These are phyloP conservation scores for Colletotrichum orbiculare DNA, from an alignment of 2,329 filamentous ascomycete species.

Conservation along the genomic window DNA sequence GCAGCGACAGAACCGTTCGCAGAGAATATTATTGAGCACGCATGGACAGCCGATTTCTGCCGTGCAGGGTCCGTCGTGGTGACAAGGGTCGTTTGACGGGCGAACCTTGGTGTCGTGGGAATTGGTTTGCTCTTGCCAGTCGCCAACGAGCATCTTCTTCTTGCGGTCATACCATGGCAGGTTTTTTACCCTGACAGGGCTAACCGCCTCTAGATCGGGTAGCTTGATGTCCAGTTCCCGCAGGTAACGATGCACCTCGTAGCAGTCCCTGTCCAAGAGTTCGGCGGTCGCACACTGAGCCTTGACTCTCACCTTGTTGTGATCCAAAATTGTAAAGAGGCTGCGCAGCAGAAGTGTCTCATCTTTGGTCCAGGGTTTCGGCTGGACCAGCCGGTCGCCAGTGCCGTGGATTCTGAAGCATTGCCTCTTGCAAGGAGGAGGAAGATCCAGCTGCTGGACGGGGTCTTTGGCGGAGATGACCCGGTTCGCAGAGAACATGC, in stretches of 20 bases:
- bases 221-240: conserved; percentile 51
- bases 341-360: conserved; percentile 61
- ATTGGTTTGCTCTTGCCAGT: conserved; percentile 66
- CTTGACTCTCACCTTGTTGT: conserved; percentile 53
- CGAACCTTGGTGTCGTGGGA: conserved; percentile 67
- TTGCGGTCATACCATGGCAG: conserved; percentile 68
- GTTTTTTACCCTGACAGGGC: conserved; percentile 53
- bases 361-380: conserved; percentile 58
- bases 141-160: conserved; percentile 63
- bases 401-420: conserved; percentile 52
- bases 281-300: conserved; percentile 62
- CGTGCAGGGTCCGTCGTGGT: conserved; percentile 75
- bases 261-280: conserved; percentile 63
- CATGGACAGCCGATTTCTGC: conserved; percentile 69
- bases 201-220: conserved; percentile 40
- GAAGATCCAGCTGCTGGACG: conserved; percentile 20
- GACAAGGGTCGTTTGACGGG: conserved; percentile 72
- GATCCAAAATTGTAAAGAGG: conserved; percentile 55
- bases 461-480: conserved; percentile 20
- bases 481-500: conserved; percentile 35
- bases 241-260: conserved; percentile 60
- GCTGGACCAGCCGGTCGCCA: conserved; percentile 6
- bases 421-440: conserved; percentile 50
- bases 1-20: conserved; percentile 78
- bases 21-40: conserved; percentile 69